Base-by-base conservation (phyloP, 2,329 filamentous ascomycete species). In the Calonectria pseudoturangicola region DNA sequence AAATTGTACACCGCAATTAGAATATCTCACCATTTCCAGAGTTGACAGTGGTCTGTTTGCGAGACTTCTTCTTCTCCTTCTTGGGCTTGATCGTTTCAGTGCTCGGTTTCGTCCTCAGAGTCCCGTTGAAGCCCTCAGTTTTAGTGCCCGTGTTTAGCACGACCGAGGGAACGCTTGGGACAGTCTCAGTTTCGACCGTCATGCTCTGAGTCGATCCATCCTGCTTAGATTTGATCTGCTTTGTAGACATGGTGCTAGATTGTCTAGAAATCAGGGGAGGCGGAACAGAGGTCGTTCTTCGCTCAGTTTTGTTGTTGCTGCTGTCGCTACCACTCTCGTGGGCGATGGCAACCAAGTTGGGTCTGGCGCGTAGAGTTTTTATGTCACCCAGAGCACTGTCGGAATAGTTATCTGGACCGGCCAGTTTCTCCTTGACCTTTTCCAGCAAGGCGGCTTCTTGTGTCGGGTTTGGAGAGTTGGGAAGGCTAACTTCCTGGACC, bases 151-250 rank as follows among this genome's bases (percentile, higher is more conserved):
- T 86, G 8, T 93, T 92, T 33, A 98, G 88, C 12, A 93, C 92
- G 33, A 96, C 90, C 81, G 98, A 96, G 13, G 96, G 95, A 68
- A 98, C 94, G 3, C 96, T 98, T 51, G 92, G 93, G 45, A 99
- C 97, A 0, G 96, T 98, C 84, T 99, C 97, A 0, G 97, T 98
- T 86, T 99, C 97, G 16, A 98, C 96, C 12, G 95, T 98, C 95
- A 99, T 98, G 79, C 95, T 97, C 81, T 93, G 92, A 70, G 93
- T 90, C 43, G 94, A 93, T n/a, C 92, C 92, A 81, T 98, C 94
- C 33, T 91, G 87, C 82, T 96, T 95, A 41, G 90, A 88, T 81
- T 95, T 94, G 69, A 88, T 86, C 68, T 94, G 89, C 73, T 92
- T 93, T 43, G 93, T 90, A 63, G 92, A 91, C 73, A 89, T 84